phyloP scores from a whole-genome alignment of 495 filamentous ascomycete genomes.

The Neurospora discreta region DNA sequence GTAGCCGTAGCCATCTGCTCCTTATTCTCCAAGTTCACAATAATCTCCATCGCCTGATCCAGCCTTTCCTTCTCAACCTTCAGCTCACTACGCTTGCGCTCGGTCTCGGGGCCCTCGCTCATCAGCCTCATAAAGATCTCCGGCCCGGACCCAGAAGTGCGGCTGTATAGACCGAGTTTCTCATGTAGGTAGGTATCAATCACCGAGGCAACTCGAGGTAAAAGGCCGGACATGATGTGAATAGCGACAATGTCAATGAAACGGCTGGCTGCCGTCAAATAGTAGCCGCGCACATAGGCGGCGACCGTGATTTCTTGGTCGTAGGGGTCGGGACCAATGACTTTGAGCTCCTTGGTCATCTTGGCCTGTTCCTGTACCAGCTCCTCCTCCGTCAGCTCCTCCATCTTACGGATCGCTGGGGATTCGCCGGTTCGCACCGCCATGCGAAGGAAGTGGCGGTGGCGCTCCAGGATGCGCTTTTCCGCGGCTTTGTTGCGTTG shows the following conservation, averaged over 20 bases:
- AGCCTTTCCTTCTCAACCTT: constrained; percentile 28
- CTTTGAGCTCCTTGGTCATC: constrained; percentile 18
- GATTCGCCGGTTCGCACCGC: constrained; percentile 13
- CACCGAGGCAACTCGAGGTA: constrained; percentile 22
- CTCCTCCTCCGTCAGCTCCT: constrained; percentile 32
- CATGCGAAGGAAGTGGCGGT: constrained; percentile 26
- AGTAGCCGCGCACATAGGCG: constrained; percentile 41
- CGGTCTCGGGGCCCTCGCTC: constrained; percentile 32
- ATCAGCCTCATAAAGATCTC: constrained; percentile 29
- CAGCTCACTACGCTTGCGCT: constrained; percentile 21
- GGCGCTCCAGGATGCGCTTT: constrained; percentile 20
- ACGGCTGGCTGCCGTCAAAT: constrained; percentile 36
- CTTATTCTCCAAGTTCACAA: constrained; percentile 20
- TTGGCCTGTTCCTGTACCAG: constrained; percentile 9
- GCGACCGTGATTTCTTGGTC: constrained; percentile 36
- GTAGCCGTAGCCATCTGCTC: background rate
- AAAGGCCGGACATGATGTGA: constrained; percentile 33
- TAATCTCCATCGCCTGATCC: constrained; percentile 30
- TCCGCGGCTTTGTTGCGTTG: constrained; percentile 26
- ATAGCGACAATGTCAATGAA: constrained; percentile 39
- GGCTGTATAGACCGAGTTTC: constrained; percentile 24
- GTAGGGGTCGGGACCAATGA: constrained; percentile 34
- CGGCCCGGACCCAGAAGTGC: constrained; percentile 3
- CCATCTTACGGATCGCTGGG: constrained; percentile 20
- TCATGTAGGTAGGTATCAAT: constrained; percentile 28